Base-by-base conservation (phyloP, 2,329 filamentous ascomycete species). In the Diaporthe vaccinii region DNA sequence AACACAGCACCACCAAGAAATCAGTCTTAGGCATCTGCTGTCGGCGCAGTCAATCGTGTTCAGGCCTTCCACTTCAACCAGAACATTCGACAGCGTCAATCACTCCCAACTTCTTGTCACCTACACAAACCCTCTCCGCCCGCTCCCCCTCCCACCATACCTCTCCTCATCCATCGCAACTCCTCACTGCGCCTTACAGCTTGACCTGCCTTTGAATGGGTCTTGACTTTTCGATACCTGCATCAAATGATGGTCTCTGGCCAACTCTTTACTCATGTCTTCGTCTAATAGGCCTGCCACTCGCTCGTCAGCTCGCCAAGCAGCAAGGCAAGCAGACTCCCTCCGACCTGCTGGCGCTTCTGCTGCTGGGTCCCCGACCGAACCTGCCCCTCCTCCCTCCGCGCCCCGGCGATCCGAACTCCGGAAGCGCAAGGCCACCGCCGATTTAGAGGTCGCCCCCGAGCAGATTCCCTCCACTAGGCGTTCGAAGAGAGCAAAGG, bases 281-380 rank as follows among this genome's bases (percentile, higher is more conserved):
- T 89, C 65, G n/a, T 69, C 92, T 91, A 98, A 96, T 68, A 76
- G 74, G 62, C 74, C 73, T 94, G 93, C 97, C 82, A 98, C 96
- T 89, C 95, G 96, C 89, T 97, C 96, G 82, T 93, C 96, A 85
- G 94, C 96, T 88, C 95, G 95, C 89, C 93, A 95, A 91, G 94
- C 94, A 88, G 93, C 94, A 83, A 91, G 85, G 83, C 88, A 87
- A 82, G 86, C 87, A 86, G 86, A 86, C 80, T 86, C 86, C 81
- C 83, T 87, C 62, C 84, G 82, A 77, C 81, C 80, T 82, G 83
- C 86, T 81, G 78, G 85, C 80, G 78, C 84, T 77, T 80, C 83
- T 79, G 83, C 86, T 73, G 79, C 82, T 79, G 78, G 82, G 74
- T 81, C 83, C 79, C 82, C 86, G 79, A 82, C 85, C 78, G 82